A percentile compares a stretch with the other conserved stretches of the same genome.
These are phyloP conservation scores for Penicillium pulvis DNA, from an alignment of 495 filamentous ascomycete species.

Conservation along the genomic window DNA sequence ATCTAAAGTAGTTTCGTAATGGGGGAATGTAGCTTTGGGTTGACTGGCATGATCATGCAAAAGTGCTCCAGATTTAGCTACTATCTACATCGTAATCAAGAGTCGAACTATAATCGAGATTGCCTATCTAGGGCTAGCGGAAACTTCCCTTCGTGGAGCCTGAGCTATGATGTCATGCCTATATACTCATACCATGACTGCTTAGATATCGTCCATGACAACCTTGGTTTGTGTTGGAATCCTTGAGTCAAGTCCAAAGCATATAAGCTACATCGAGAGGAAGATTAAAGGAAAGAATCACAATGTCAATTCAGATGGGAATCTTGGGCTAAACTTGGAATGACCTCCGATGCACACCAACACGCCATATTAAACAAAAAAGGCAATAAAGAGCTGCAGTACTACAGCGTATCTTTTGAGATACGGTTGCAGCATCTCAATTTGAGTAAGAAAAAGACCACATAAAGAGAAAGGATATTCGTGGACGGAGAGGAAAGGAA, in stretches of 20 bases:
- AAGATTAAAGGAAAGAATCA: constrained; percentile 4
- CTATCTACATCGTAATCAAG: too few relatives aligned
- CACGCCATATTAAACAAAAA: constrained; percentile 21
- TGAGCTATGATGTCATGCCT: too few relatives aligned
- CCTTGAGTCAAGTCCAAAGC: not conserved
- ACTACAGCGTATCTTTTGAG: not conserved
- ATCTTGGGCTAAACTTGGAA: constrained; percentile 27
- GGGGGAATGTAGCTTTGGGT: too few relatives aligned
- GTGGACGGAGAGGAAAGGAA: constrained; percentile 6
- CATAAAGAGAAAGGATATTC: constrained; percentile 19
- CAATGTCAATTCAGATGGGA: constrained; percentile 26
- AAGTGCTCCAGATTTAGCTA: too few relatives aligned
- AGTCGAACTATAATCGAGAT: too few relatives aligned
- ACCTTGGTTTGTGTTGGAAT: not conserved
- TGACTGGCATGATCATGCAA: too few relatives aligned
- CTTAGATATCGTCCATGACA: too few relatives aligned
- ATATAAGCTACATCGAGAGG: not conserved
- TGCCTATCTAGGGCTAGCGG: too few relatives aligned
- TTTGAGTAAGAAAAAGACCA: constrained; percentile 4
- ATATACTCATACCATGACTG: too few relatives aligned
- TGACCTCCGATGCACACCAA: constrained; percentile 24
- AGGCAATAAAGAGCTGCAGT: constrained; percentile 3
- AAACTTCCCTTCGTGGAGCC: too few relatives aligned
- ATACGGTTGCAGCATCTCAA: not conserved
- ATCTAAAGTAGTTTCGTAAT: too few relatives aligned